phyloP scores from a whole-genome alignment of 2,329 filamentous ascomycete species.

The Xylaria sp. region DNA sequence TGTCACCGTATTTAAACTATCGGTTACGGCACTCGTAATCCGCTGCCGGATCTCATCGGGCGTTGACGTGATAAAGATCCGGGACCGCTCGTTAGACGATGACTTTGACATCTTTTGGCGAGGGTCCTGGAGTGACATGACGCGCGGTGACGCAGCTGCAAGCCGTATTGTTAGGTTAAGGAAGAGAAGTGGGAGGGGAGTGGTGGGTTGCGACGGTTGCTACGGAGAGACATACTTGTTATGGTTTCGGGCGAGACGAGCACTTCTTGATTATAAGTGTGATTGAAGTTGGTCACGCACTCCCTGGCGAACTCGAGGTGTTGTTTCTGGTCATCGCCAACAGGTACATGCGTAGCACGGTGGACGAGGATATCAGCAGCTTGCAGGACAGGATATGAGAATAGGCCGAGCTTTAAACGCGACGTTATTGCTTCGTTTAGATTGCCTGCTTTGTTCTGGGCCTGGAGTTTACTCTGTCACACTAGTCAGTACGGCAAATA shows the following conservation, averaged over 20 bases:
- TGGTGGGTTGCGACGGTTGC: background rate
- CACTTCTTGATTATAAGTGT: constrained; percentile 65
- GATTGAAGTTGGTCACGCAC: constrained; percentile 87
- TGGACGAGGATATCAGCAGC: constrained; percentile 94
- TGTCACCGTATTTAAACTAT: constrained; percentile 71
- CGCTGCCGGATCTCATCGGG: constrained; percentile 73
- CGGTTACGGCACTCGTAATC: constrained; percentile 79
- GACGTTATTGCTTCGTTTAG: constrained; percentile 64
- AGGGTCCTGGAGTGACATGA: constrained; percentile 90
- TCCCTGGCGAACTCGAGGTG: constrained; percentile 94
- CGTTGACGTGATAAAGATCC: constrained; percentile 83
- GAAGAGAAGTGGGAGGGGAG: background rate
- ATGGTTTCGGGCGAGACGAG: constrained; percentile 76
- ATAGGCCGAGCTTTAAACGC: constrained; percentile 84
- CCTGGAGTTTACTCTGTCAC: constrained; percentile 76
- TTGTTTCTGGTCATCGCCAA: constrained; percentile 94
- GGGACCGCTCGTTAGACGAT: constrained; percentile 73
- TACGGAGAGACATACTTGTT: constrained; percentile 64
- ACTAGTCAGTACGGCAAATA: background rate
- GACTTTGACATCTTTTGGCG: constrained; percentile 95
- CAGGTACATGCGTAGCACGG: constrained; percentile 91
- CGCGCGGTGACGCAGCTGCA: constrained; percentile 78
- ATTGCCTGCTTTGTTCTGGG: constrained; percentile 67
- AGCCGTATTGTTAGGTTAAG: constrained; percentile 8
- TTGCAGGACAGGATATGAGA: constrained; percentile 95